Percentiles rank a stretch among this genome's conserved stretches.
These are phyloP conservation scores for Neofusicoccum parvum DNA, from an alignment of 2,329 filamentous ascomycete species.

Conservation along the genomic window DNA sequence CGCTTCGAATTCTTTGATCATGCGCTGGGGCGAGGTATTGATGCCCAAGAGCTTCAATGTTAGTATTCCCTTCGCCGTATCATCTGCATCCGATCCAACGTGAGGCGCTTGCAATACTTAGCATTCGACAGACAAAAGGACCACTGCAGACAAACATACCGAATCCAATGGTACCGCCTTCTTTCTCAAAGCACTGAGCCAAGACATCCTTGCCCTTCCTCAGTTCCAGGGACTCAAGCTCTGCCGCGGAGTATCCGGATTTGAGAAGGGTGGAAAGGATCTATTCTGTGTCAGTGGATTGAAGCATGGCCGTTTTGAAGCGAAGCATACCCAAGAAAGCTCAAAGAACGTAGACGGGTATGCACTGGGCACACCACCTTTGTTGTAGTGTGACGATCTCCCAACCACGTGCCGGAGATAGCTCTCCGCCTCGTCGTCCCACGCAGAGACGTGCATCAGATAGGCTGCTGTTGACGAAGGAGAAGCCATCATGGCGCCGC, in stretches of 20 bases:
- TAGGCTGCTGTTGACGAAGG: constrained; percentile 47
- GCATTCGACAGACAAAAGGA: background rate
- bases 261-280: background rate
- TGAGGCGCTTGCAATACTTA: background rate
- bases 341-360: background rate
- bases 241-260: background rate
- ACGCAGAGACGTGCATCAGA: constrained; percentile 34
- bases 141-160: background rate
- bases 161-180: background rate
- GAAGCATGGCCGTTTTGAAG: background rate
- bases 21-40: background rate
- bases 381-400: background rate
- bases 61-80: background rate
- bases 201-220: background rate
- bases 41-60: background rate
- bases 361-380: background rate
- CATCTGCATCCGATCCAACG: background rate
- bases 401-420: constrained; percentile 31
- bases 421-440: constrained; percentile 38
- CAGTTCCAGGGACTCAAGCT: background rate
- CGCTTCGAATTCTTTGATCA: constrained; percentile 33
- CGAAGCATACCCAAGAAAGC: background rate
- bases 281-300: background rate
- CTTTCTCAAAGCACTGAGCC: background rate
- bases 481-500: constrained; percentile 42